phyloP scores from a whole-genome alignment of 1,284 basidiomycete genomes.

The Amylostereum chailletii region DNA sequence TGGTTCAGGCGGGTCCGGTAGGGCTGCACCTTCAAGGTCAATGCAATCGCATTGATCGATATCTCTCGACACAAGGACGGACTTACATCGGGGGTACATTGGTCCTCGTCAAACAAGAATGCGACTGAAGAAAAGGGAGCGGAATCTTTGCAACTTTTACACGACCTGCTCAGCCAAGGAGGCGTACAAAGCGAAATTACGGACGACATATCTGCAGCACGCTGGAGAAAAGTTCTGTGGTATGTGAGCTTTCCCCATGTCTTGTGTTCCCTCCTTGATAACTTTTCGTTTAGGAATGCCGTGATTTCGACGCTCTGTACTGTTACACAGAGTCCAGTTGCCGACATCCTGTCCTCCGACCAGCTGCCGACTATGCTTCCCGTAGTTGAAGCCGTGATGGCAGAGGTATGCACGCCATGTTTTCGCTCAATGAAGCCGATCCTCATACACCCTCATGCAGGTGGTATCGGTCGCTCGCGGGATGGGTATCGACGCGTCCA shows the following conservation, averaged over 20 bases:
- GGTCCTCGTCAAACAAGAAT: constrained; percentile 8
- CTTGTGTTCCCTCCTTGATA: not conserved
- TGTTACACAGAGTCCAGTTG: constrained; percentile 28
- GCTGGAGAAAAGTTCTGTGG: constrained; percentile 38
- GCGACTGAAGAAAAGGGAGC: constrained; percentile 14
- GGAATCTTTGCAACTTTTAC: constrained; percentile 21
- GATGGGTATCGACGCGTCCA: not conserved
- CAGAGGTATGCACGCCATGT: constrained; percentile 11
- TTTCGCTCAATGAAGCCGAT: not conserved
- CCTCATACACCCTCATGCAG: not conserved
- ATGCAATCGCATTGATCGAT: not conserved
- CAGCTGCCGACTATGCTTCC: constrained; percentile 21
- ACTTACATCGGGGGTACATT: constrained; percentile 26
- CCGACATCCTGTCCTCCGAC: constrained; percentile 19
- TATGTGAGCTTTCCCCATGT: constrained; percentile 14
- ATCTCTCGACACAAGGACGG: constrained; percentile 15
- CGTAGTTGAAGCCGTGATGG: constrained; percentile 25
- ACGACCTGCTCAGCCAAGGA: constrained; percentile 23
- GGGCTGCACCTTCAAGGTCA: constrained; percentile 1
- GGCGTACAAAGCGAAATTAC: constrained; percentile 24
- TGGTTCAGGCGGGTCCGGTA: constrained; percentile 22
- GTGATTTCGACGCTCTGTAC: constrained; percentile 29
- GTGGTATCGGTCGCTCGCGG: constrained; percentile 2
- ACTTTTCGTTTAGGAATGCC: constrained; percentile 21
- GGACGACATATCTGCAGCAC: constrained; percentile 29